Percentiles rank a stretch among this genome's conserved stretches.
Evolutionary conservation across 2,329 filamentous ascomycete genomes (phyloP).

Genomic region (Nemania sp.): DNA sequence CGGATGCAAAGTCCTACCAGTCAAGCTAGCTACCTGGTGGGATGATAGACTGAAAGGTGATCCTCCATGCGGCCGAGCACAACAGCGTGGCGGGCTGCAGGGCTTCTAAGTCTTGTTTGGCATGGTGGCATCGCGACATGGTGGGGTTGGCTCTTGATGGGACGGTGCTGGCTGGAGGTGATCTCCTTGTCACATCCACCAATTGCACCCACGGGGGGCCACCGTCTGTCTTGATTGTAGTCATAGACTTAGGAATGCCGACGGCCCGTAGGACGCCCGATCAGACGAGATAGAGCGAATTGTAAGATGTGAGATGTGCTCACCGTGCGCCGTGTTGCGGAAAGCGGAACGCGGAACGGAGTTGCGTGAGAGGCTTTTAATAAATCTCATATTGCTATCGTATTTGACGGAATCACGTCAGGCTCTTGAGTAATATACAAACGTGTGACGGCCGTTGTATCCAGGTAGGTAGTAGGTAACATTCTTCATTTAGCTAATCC

Average conservation of each 20-base stretch:
- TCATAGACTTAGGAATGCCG: constrained; percentile 12
- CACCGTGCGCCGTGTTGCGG: not conserved
- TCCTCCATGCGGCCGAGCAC: constrained; percentile 25
- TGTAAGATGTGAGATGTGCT: constrained; percentile 5
- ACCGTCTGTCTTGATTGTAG: constrained; percentile 19
- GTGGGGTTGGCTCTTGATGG: constrained; percentile 31
- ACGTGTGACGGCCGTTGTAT: not conserved
- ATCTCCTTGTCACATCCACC: constrained; percentile 31
- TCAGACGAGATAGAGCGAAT: constrained; percentile 3
- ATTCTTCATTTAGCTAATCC: constrained; percentile 9
- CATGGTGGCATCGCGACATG: constrained; percentile 36
- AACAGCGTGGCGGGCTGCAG: constrained; percentile 30
- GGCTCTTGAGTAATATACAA: not conserved
- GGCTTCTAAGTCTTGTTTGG: constrained; percentile 34
- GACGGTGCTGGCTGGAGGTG: constrained; percentile 19
- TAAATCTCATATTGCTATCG: constrained; percentile 24
- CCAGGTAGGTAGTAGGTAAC: not conserved
- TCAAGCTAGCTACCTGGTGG: constrained; percentile 6
- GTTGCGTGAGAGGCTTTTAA: constrained; percentile 24
- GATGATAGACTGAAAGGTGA: constrained; percentile 27
- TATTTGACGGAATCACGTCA: constrained; percentile 16
- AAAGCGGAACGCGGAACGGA: not conserved
- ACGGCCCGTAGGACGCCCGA: constrained; percentile 5
- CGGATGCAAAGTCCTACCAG: constrained; percentile 21
- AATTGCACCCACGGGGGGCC: constrained; percentile 30